A percentile compares a stretch with the other conserved stretches of the same genome.
Conservation (phyloP, 2,329 filamentous ascomycete species). For the Cercospora sp. region DNA sequence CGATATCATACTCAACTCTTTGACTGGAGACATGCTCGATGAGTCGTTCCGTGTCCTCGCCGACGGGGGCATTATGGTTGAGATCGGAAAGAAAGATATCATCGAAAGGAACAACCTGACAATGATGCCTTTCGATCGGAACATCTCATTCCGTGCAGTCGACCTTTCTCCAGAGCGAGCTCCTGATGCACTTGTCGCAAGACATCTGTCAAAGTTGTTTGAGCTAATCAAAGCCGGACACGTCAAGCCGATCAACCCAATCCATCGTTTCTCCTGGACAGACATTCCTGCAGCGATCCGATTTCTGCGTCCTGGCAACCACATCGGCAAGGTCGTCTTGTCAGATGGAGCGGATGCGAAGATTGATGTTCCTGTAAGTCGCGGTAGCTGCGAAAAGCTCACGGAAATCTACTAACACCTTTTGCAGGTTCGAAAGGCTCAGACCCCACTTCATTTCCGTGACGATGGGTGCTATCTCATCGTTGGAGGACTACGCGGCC, state of each 20-base stretch:
- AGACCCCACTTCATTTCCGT: neutral
- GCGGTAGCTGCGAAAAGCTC: neutral
- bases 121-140: slow-evolving; percentile 23
- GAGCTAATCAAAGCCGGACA: neutral
- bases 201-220: neutral
- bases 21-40: slow-evolving; percentile 33
- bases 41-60: slow-evolving; percentile 34
- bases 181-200: slow-evolving; percentile 19
- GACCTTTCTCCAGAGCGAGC: slow-evolving; percentile 25
- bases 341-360: neutral
- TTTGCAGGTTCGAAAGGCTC: neutral
- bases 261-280: neutral
- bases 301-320: slow-evolving; percentile 1
- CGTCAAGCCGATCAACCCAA: slow-evolving; percentile 19
- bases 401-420: neutral
- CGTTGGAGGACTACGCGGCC: slow-evolving; percentile 31
- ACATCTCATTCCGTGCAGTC: slow-evolving; percentile 19
- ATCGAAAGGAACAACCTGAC: slow-evolving; percentile 19
- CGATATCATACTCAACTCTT: slow-evolving; percentile 39
- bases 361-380: neutral
- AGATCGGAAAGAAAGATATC: slow-evolving; percentile 32
- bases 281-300: slow-evolving; percentile 15
- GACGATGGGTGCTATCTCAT: slow-evolving; percentile 24
- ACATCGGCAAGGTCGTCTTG: slow-evolving; percentile 6
- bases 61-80: slow-evolving; percentile 35